Conservation (phyloP, 2,329 filamentous ascomycete genomes). For the Calonectria fujianensis region DNA sequence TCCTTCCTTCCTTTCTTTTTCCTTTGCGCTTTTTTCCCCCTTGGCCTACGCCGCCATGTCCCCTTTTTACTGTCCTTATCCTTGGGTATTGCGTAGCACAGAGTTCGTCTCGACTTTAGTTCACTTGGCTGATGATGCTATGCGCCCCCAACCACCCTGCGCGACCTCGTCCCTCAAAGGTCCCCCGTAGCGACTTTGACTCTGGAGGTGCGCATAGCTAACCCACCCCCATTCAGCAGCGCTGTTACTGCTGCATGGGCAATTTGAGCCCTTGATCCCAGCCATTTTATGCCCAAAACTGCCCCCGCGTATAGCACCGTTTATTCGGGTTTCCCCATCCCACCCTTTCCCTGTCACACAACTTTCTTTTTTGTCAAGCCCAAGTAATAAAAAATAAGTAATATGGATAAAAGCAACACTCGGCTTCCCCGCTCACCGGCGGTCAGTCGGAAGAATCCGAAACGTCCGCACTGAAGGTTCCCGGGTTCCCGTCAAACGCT, state of each 20-base stretch:
- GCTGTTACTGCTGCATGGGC: neutral
- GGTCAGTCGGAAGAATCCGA: slow-evolving; percentile 27
- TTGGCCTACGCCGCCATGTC: neutral
- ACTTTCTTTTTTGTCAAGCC: neutral
- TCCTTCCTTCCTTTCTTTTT: neutral
- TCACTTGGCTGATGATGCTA: slow-evolving; percentile 8
- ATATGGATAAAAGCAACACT: neutral
- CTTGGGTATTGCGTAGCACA: slow-evolving; percentile 2
- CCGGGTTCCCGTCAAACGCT: slow-evolving; percentile 23
- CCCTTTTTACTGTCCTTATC: neutral
- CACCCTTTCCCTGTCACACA: neutral
- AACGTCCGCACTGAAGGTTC: slow-evolving; percentile 26
- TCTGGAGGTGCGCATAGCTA: neutral
- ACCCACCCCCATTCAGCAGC: neutral
- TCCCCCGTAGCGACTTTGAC: neutral
- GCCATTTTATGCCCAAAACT: slow-evolving; percentile 16
- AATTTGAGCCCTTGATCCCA: slow-evolving; percentile 6
- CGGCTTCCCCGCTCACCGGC: slow-evolving; percentile 13
- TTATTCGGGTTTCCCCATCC: neutral
- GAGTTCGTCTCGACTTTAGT: slow-evolving; percentile 4
- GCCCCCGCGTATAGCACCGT: neutral
- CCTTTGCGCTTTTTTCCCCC: neutral
- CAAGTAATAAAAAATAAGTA: neutral
- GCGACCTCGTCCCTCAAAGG: neutral
- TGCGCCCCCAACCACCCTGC: neutral